A percentile compares a stretch with the other conserved stretches of the same genome.
These are phyloP conservation scores for Naganishia sp. DNA, from an alignment of 1,284 basidiomycete genomes.

Conservation along the genomic window DNA sequence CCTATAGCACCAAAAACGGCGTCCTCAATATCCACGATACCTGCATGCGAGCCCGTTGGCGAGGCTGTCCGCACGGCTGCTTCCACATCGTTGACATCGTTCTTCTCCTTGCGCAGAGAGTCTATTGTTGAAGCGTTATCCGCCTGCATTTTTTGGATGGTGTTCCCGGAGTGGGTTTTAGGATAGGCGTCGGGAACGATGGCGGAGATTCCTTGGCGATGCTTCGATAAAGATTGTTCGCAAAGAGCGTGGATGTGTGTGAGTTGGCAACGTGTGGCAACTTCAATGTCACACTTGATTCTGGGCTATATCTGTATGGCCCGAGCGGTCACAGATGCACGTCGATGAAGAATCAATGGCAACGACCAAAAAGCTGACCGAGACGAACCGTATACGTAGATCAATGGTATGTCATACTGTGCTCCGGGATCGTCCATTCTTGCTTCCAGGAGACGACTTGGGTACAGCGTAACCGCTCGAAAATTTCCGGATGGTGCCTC, in stretches of 20 bases:
- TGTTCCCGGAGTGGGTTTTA: background rate
- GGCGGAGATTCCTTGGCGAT: too few relatives aligned
- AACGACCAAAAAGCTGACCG: too few relatives aligned
- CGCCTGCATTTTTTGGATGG: slow-evolving; percentile 12
- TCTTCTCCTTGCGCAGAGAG: slow-evolving; percentile 23
- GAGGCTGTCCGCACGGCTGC: slow-evolving; percentile 10
- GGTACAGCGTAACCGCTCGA: slow-evolving; percentile 3
- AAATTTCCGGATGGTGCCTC: slow-evolving; percentile 2
- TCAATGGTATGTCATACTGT: slow-evolving; percentile 2
- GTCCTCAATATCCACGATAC: slow-evolving; percentile 36
- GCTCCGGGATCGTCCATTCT: too few relatives aligned
- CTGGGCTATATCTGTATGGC: too few relatives aligned
- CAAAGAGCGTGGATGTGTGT: too few relatives aligned
- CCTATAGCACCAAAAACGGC: slow-evolving; percentile 48
- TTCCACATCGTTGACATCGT: slow-evolving; percentile 12
- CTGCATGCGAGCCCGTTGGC: slow-evolving; percentile 12
- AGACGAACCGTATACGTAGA: background rate
- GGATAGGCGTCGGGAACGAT: too few relatives aligned
- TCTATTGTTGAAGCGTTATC: slow-evolving; percentile 27
- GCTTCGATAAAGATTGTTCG: too few relatives aligned
- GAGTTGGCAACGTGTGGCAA: too few relatives aligned
- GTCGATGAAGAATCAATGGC: too few relatives aligned
- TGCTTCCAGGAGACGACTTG: background rate
- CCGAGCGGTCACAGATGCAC: too few relatives aligned
- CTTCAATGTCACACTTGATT: too few relatives aligned